Evolutionary conservation across 805 yeast species (phyloP), one percentile per base, ranked within the genome.

Genomic region (Lipomyces spencermartinsiae): DNA sequence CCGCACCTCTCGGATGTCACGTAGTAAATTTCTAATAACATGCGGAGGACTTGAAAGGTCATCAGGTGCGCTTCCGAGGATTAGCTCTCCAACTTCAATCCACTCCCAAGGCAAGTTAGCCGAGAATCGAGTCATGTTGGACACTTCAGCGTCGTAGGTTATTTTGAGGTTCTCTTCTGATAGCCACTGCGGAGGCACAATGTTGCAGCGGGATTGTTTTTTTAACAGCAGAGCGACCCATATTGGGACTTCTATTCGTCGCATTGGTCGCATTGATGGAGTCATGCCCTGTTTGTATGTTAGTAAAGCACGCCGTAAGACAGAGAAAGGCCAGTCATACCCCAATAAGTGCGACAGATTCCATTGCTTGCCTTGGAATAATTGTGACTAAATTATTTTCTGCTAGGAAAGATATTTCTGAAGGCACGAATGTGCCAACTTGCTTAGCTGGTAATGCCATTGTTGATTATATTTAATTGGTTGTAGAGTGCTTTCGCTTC

Each of bases 171-270:
- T 81, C 22, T 81, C 80, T 59, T 85, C 78, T 9, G 83, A 84
- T 9, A 95, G 82, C 99, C 99, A 95, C 0, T 81, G 83, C 0
- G 99, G 99, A 14, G 93, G 89, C 8, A 92, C 87, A 2, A 95
- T 87, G 70, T 88, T 89, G 78, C 98, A 92, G 74, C 93, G 89
- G 59, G 88, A 89, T 77, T 95, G 98, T 59, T 89, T 87, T 75
- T 92, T 92, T 61, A 95, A 80, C 25, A 93, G 80, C 7, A 93
- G 76, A 0, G 98, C 98, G 25, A 91, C 81, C 98, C 98, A 95
- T 1, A 94, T 71, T 0, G 97, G 97, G 0, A 95, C 87, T 59
- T 85, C 81, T 22, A 84, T 85, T 62, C 93, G 83, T 68, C 89
- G 84, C 85, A 90, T 83, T 0, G 96, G 92, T 58, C 85, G 78